Evolutionary conservation across 768 basidiomycete genomes (phyloP).

Genomic region (Hygrocybe coccinea): DNA sequence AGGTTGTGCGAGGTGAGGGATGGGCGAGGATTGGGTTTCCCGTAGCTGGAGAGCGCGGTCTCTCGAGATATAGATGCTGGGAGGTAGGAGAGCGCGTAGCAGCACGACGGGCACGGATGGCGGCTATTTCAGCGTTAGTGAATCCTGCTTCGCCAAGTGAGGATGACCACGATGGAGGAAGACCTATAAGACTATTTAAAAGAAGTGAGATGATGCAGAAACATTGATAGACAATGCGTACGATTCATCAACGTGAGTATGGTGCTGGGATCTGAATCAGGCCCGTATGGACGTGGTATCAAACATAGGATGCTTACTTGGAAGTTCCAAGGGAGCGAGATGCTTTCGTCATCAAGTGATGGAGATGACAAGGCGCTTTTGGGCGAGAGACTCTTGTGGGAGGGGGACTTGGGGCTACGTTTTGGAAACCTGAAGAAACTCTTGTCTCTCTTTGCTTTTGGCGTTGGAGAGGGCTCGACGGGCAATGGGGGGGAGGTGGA

Average conservation of each 20-base stretch:
- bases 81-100: constrained; percentile 33
- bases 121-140: constrained; percentile 62
- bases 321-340: constrained; percentile 72
- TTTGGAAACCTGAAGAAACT: constrained; percentile 43
- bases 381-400: constrained; percentile 18
- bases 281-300: not conserved
- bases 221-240: constrained; percentile 28
- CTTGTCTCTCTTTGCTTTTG: constrained; percentile 26
- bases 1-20: constrained; percentile 34
- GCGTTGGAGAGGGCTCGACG: constrained; percentile 12
- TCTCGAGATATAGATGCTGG: constrained; percentile 29
- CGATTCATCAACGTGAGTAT: constrained; percentile 77
- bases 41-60: constrained; percentile 23
- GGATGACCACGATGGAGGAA: constrained; percentile 71
- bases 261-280: constrained; percentile 48
- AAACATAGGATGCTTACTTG: constrained; percentile 42
- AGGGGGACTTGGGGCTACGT: constrained; percentile 28
- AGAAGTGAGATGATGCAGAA: not conserved
- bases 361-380: constrained; percentile 3
- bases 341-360: constrained; percentile 48
- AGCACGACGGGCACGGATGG: constrained; percentile 45
- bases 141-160: constrained; percentile 60
- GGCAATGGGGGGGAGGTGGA: constrained; percentile 25
- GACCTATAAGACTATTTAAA: constrained; percentile 47
- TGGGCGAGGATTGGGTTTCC: constrained; percentile 20